Percentiles rank a stretch among this genome's conserved stretches.
Conservation (phyloP, 164 flowering plant genomes). For the Cinnamomum micranthum region DNA sequence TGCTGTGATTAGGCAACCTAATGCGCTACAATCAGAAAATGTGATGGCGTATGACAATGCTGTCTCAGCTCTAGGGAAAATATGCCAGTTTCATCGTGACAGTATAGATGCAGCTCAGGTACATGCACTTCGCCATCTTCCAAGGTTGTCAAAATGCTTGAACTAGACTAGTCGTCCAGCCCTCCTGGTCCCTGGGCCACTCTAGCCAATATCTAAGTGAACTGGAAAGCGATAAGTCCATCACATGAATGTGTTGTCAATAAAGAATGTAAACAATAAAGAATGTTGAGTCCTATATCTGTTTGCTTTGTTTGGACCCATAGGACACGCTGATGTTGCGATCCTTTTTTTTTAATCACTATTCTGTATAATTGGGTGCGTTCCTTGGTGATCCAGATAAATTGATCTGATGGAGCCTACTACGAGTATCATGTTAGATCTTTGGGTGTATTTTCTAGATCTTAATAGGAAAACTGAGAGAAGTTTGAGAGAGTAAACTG, state of each 20-base stretch:
- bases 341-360: neutral
- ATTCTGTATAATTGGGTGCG: neutral
- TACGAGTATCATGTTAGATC: too few species aligned
- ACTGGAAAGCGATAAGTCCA: neutral
- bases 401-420: neutral
- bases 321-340: neutral
- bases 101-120: constrained; percentile 60
- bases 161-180: neutral
- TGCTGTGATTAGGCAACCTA: constrained; percentile 53
- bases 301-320: too few species aligned
- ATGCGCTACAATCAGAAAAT: constrained; percentile 45
- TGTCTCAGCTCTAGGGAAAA: constrained; percentile 74
- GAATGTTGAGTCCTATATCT: too few species aligned
- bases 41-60: constrained; percentile 67
- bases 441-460: too few species aligned
- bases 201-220: neutral
- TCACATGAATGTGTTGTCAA: neutral
- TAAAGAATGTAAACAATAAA: neutral
- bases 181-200: neutral
- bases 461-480: too few species aligned
- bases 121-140: neutral
- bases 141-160: neutral
- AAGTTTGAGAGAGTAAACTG: too few species aligned
- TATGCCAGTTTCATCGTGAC: constrained; percentile 62
- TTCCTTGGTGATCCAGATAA: neutral